Percentiles rank a stretch among this genome's conserved stretches.
phyloP scores from a whole-genome alignment of 441 rosid genomes.

The Adansonia gregorii region DNA sequence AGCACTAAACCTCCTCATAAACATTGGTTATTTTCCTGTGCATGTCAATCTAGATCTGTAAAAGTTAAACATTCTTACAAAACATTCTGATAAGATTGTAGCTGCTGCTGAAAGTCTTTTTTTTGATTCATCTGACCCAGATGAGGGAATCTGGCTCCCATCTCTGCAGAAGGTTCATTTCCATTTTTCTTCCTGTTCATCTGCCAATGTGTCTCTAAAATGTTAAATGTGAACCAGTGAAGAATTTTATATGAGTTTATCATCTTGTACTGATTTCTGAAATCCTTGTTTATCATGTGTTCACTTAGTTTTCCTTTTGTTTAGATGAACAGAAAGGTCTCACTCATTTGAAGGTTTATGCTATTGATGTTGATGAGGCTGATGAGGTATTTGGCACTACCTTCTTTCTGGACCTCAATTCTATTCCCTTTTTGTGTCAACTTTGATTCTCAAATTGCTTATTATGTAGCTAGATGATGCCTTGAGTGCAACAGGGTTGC shows the following conservation, averaged over 20 bases:
- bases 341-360: conserved; percentile 91
- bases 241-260: conserved; percentile 18
- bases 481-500: conserved; percentile 79
- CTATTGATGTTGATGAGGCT: conserved; percentile 98
- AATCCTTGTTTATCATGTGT: conserved; percentile 23
- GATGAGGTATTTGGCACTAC: conserved; percentile 73
- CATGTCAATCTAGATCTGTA: conserved; percentile 92
- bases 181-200: not conserved
- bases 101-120: conserved; percentile 77
- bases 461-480: conserved; percentile 91
- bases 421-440: conserved; percentile 23
- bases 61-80: conserved; percentile 64
- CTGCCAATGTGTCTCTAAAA: not conserved
- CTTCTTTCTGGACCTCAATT: conserved; percentile 7
- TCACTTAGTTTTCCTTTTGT: conserved; percentile 36
- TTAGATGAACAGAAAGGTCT: conserved; percentile 74
- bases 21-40: conserved; percentile 84
- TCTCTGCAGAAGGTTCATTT: conserved; percentile 16
- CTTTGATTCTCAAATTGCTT: conserved; percentile 23
- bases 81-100: conserved; percentile 66
- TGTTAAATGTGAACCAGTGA: conserved; percentile 5
- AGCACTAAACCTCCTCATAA: conserved; percentile 82
- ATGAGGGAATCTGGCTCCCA: conserved; percentile 58
- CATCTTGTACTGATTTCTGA: not conserved
- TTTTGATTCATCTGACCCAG: conserved; percentile 60